Evolutionary conservation across 345 rosid species (phyloP).

Genomic region (Sonneratia caseolaris): DNA sequence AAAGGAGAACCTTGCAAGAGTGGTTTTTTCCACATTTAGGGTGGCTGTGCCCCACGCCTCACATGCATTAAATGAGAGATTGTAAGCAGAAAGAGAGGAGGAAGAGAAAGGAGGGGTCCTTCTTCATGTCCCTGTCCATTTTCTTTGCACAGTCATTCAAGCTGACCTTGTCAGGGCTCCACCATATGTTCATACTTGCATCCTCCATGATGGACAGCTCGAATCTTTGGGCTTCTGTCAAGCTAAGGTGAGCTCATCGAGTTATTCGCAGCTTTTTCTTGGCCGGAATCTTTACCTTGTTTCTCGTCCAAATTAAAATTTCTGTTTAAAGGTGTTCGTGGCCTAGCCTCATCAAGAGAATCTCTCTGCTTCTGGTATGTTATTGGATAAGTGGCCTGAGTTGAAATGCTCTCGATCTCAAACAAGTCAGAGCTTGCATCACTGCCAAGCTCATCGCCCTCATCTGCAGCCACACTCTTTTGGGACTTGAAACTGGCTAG

Average conservation of each 20-base stretch:
- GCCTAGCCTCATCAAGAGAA: constrained; percentile 51
- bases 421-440: constrained; percentile 93
- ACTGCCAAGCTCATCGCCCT: constrained; percentile 59
- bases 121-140: background rate
- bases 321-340: background rate
- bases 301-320: background rate
- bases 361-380: constrained; percentile 24
- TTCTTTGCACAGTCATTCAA: background rate
- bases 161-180: constrained; percentile 1
- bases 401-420: constrained; percentile 93
- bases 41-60: constrained; percentile 24
- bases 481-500: background rate
- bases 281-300: background rate
- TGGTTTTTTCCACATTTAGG: constrained; percentile 10
- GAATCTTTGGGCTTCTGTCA: background rate
- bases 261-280: background rate
- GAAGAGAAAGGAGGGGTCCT: background rate
- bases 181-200: background rate
- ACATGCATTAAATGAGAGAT: constrained; percentile 9
- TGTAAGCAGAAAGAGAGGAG: background rate
- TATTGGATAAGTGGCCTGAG: constrained; percentile 32
- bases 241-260: background rate
- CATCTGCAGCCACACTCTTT: background rate
- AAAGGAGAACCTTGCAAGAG: constrained; percentile 21
- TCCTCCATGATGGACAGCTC: background rate